Conservation (phyloP, 2,329 filamentous ascomycete species). For the Chaetomium globosum region DNA sequence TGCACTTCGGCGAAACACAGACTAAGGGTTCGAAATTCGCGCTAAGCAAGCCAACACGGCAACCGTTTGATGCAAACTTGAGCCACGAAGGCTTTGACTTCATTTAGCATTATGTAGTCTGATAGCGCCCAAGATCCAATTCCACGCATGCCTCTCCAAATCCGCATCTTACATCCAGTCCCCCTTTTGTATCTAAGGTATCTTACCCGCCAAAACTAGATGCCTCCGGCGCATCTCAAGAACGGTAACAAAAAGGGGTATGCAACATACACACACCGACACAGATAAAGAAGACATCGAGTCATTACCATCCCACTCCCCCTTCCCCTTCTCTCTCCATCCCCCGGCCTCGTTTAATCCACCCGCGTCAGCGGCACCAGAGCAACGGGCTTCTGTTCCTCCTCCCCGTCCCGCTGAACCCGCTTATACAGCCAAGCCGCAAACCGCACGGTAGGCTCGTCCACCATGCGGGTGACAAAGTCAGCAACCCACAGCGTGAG, state of each 20-base stretch:
- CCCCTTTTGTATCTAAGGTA: neutral
- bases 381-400: conserved; percentile 28
- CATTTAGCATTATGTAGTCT: neutral
- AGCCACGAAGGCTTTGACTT: neutral
- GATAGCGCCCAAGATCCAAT: neutral
- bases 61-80: neutral
- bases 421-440: conserved; percentile 59
- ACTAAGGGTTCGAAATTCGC: neutral
- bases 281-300: neutral
- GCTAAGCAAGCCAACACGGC: too few species aligned
- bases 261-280: neutral
- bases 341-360: neutral
- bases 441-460: conserved; percentile 63
- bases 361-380: conserved; percentile 24
- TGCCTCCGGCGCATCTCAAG: conserved; percentile 7
- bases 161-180: neutral
- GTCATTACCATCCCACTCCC: neutral
- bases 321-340: neutral
- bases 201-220: conserved; percentile 1
- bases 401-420: conserved; percentile 40
- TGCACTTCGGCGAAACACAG: neutral
- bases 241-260: neutral
- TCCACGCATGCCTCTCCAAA: neutral
- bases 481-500: conserved; percentile 62
- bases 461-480: conserved; percentile 57